Conservation (phyloP, 192 early-diverging fungal species). For the Ramicandelaber brevisporus region DNA sequence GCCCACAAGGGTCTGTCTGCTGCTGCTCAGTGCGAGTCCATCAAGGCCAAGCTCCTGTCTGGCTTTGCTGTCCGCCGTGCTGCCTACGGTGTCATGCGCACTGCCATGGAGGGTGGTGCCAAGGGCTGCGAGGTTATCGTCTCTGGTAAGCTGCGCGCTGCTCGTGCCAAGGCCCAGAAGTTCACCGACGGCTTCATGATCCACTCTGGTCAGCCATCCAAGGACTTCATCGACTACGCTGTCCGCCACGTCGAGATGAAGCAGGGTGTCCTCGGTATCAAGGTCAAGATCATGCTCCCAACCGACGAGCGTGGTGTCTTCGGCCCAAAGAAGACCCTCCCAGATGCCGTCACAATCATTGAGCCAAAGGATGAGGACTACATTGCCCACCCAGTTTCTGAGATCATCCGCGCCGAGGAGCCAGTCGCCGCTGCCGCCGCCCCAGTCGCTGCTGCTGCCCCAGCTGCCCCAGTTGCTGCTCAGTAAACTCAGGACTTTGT, state of each 20-base stretch:
- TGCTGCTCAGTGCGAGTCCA: constrained; percentile 93
- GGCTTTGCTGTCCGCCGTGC: constrained; percentile 94
- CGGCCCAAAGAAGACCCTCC: constrained; percentile 88
- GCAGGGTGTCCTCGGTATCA: constrained; percentile 97
- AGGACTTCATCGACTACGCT: constrained; percentile 85
- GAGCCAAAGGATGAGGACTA: constrained; percentile 69
- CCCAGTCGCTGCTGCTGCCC: background rate
- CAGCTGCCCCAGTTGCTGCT: background rate
- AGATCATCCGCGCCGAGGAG: constrained; percentile 11
- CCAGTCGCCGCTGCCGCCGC: background rate
- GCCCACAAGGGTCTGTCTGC: constrained; percentile 98
- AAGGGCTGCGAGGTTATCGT: constrained; percentile 99
- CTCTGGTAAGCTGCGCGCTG: constrained; percentile 97
- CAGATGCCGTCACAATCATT: constrained; percentile 85
- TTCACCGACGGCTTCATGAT: constrained; percentile 99
- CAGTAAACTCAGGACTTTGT: too few species aligned
- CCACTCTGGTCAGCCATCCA: constrained; percentile 96
- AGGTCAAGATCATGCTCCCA: constrained; percentile 99
- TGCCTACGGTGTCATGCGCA: constrained; percentile 94
- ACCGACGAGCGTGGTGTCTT: constrained; percentile 76
- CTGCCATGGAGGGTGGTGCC: constrained; percentile 97
- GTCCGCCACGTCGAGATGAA: constrained; percentile 93
- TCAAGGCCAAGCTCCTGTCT: constrained; percentile 91
- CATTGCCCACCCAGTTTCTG: constrained; percentile 38
- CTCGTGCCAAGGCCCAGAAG: constrained; percentile 99